Evolutionary conservation across 2,329 filamentous ascomycete species (phyloP).

Genomic region (Thelonectria olida): DNA sequence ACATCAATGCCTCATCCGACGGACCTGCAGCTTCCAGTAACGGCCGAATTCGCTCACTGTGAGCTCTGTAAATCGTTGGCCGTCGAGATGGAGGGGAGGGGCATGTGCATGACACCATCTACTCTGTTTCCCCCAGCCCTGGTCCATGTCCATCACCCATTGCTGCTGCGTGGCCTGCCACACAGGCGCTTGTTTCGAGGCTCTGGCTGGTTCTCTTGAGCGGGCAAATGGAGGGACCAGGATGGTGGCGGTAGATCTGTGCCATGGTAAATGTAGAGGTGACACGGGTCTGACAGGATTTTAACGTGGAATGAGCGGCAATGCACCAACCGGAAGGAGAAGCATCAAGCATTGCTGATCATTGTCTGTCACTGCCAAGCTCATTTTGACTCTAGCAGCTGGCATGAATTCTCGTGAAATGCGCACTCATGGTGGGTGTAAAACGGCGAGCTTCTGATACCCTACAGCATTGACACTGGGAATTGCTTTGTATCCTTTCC

Average conservation of each 20-base stretch:
- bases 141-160: conserved; percentile 10
- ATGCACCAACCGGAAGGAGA: background rate
- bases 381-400: background rate
- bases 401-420: background rate
- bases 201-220: conserved; percentile 15
- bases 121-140: background rate
- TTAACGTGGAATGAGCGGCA: background rate
- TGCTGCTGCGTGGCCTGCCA: conserved; percentile 16
- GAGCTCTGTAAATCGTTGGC: background rate
- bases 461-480: too few species aligned
- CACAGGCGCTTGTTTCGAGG: conserved; percentile 17
- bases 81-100: conserved; percentile 2
- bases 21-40: conserved; percentile 36
- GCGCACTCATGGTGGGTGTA: too few species aligned
- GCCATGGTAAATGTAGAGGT: background rate
- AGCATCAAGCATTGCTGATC: background rate
- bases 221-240: conserved; percentile 6
- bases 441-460: too few species aligned
- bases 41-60: conserved; percentile 25
- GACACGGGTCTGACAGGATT: background rate
- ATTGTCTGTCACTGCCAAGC: background rate
- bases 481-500: too few species aligned
- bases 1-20: conserved; percentile 33
- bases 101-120: conserved; percentile 22
- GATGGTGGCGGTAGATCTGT: conserved; percentile 1